A percentile compares a stretch with the other conserved stretches of the same genome.
These are phyloP conservation scores for Talaromyces sp. DNA, from an alignment of 2,329 filamentous ascomycete genomes.

Conservation along the genomic window DNA sequence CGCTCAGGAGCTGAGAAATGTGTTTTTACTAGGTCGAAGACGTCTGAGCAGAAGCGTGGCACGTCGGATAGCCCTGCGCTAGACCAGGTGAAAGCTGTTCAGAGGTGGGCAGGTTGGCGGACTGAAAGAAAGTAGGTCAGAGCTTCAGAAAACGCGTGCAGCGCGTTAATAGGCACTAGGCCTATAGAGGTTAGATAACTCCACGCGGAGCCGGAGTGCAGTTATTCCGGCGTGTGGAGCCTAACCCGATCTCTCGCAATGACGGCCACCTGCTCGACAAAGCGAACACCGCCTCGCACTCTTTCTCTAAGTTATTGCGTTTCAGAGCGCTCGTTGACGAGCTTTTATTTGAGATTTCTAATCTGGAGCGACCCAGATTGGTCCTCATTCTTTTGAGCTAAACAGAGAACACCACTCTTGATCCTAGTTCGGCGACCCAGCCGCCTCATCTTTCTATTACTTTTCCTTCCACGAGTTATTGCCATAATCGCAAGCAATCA, in stretches of 20 bases:
- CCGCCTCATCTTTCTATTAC: not conserved
- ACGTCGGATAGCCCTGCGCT: not conserved
- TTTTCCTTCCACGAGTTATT: slow-evolving; percentile 3
- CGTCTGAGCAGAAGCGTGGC: not conserved
- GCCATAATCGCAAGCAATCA: slow-evolving; percentile 29
- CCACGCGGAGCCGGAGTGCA: slow-evolving; percentile 13
- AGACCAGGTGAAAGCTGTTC: not conserved
- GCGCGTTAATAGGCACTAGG: slow-evolving; percentile 12
- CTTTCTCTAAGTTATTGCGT: not conserved
- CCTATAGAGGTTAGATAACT: slow-evolving; percentile 11
- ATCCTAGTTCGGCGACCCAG: not conserved
- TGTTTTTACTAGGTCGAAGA: not conserved
- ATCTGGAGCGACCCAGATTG: not conserved
- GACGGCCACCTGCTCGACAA: not conserved
- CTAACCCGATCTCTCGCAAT: not conserved
- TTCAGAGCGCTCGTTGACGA: not conserved
- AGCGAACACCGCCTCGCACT: not conserved
- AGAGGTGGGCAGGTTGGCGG: not conserved
- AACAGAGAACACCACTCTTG: not conserved
- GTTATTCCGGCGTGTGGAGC: not conserved
- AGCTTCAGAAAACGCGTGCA: slow-evolving; percentile 19
- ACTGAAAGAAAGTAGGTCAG: not conserved
- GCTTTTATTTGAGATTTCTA: not conserved
- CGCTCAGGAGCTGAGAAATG: not conserved
- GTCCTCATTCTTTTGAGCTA: not conserved